Evolutionary conservation across 1,139 yeast genomes (phyloP), one percentile per base, ranked within the genome.

Genomic region (Yarrowia galli): DNA sequence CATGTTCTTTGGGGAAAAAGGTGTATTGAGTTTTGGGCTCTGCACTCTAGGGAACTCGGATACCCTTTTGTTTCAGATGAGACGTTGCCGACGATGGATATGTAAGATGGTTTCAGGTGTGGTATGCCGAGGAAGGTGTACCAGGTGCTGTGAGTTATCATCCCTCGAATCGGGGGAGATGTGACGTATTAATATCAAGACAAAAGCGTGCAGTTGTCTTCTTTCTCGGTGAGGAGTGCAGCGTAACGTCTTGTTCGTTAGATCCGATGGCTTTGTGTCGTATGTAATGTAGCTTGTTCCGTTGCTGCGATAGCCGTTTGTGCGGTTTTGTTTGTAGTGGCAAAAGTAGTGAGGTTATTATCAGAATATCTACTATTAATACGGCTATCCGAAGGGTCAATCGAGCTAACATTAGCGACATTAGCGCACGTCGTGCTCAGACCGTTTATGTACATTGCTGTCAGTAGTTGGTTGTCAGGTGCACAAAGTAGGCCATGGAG

Each of bases 61-160:
- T 23, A 54, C 25, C 32, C 45, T 53, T 36, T 53, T 53, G 60
- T 53, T 53, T 53, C 60, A 53, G 60, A 23, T 22, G 43, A n/a
- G 43, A 38, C 35, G 60, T 53, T 36, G 45, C 35, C 45, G 45
- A 36, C 60, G 45, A 36, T 53, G 45, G 32, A 36, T 53, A 53
- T 53, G 60, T 53, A 12, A 2, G 60, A 36, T 38, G 45, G 60
- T 53, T 53, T 53, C 60, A 53, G 22, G 60, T 53, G 43, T 32
- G n/a, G 13, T 32, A 10, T 13, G 56, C 56, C 23, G 56, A 32
- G n/a, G 40, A 6, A 8, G n/a, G 40, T 36, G 18, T 35, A n/a
- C 32, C 32, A 6, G 32, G 4, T 28, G 4, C 22, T 48, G 53
- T 18, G 20, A 28, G 23, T 12, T 8, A 10, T 32, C 23, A n/a